Evolutionary conservation across 441 rosid species (phyloP).

Genomic region (Eruca vesicaria): DNA sequence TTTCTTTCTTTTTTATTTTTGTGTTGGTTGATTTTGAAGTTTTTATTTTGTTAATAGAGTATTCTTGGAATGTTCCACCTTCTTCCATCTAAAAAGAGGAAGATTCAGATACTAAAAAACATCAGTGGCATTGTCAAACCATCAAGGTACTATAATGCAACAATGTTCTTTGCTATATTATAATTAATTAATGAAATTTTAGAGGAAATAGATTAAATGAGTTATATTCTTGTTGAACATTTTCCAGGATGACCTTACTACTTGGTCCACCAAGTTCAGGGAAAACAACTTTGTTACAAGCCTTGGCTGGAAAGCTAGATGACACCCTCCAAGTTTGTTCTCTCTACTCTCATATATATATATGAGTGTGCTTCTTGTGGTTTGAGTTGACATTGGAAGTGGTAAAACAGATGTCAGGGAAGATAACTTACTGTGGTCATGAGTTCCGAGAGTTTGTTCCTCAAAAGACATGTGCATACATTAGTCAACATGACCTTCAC

Average conservation of each 20-base stretch:
- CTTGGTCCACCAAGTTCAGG: slow-evolving; percentile 95
- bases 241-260: slow-evolving; percentile 75
- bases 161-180: background rate
- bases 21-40: background rate
- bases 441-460: slow-evolving; percentile 82
- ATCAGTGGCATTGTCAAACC: slow-evolving; percentile 76
- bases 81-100: slow-evolving; percentile 65
- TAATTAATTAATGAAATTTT: background rate
- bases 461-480: slow-evolving; percentile 89
- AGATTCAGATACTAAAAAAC: slow-evolving; percentile 59
- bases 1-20: background rate
- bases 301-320: slow-evolving; percentile 79
- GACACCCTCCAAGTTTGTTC: slow-evolving; percentile 51
- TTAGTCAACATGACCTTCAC: slow-evolving; percentile 90
- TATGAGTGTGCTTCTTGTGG: background rate
- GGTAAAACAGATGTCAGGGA: slow-evolving; percentile 58
- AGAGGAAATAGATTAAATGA: background rate
- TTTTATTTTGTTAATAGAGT: slow-evolving; percentile 35
- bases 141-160: slow-evolving; percentile 58
- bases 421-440: slow-evolving; percentile 81
- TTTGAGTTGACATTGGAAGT: background rate
- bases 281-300: slow-evolving; percentile 76
- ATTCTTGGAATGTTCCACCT: slow-evolving; percentile 55
- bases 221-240: background rate
- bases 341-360: background rate